phyloP scores from a whole-genome alignment of 495 filamentous ascomycete species.

The Neurospora sp. region DNA sequence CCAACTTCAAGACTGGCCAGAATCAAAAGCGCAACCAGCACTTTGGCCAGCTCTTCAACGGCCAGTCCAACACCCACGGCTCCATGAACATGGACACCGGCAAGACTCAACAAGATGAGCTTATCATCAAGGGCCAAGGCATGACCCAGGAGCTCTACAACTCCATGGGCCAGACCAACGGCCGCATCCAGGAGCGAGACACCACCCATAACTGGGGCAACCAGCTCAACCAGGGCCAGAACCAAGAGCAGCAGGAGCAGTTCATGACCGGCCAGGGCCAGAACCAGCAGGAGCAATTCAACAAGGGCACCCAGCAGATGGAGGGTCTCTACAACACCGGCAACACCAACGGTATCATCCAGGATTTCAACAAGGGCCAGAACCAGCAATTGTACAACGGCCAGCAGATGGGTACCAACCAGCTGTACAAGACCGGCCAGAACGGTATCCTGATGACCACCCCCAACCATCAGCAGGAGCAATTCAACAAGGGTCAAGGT shows the following conservation, averaged over 20 bases:
- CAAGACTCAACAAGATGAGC: background rate
- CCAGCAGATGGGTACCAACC: background rate
- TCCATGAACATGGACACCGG: background rate
- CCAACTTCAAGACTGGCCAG: background rate
- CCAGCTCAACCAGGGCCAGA: background rate
- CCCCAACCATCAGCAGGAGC: background rate
- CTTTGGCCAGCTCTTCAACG: background rate
- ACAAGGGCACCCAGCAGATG: background rate
- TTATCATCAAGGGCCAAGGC: background rate
- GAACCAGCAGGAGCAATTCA: background rate
- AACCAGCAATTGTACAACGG: background rate
- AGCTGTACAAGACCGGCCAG: background rate
- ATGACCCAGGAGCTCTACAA: background rate
- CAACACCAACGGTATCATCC: background rate
- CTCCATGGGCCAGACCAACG: background rate
- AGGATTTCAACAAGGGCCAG: background rate
- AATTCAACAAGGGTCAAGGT: background rate
- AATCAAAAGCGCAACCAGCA: background rate
- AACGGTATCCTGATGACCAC: background rate
- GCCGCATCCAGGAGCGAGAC: background rate
- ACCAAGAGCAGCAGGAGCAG: background rate
- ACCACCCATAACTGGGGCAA: background rate
- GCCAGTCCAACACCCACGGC: background rate
- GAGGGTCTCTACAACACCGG: background rate
- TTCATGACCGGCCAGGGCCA: background rate